These are phyloP conservation scores for Dendrostoma leiphaemia DNA, from an alignment of 2,329 filamentous ascomycete genomes.

Conservation along the genomic window DNA sequence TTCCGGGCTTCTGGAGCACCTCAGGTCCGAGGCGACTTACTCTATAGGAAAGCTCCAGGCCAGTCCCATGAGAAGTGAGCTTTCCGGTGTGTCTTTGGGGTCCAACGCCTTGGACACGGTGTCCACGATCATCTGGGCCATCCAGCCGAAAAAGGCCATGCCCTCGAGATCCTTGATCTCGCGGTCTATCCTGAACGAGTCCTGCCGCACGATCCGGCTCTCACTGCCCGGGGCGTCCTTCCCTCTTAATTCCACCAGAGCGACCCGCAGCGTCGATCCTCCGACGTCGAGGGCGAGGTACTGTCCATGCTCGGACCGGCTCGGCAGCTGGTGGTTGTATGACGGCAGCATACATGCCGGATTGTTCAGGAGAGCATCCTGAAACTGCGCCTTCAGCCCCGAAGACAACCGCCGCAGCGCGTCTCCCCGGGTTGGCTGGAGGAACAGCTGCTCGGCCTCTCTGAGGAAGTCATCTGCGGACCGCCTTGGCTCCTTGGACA, in stretches of 20 bases:
- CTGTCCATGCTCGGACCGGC: slow-evolving; percentile 56
- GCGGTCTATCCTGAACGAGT: slow-evolving; percentile 54
- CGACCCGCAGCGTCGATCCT: slow-evolving; percentile 65
- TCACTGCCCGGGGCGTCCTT: slow-evolving; percentile 36
- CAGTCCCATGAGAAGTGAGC: slow-evolving; percentile 56
- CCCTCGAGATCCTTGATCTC: slow-evolving; percentile 57
- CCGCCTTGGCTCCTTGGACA: slow-evolving; percentile 22
- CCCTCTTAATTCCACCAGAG: slow-evolving; percentile 58
- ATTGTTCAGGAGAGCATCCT: slow-evolving; percentile 49
- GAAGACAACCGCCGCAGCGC: slow-evolving; percentile 45
- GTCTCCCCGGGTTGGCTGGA: slow-evolving; percentile 45
- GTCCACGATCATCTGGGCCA: slow-evolving; percentile 58
- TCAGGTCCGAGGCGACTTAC: slow-evolving; percentile 40
- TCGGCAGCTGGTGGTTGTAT: slow-evolving; percentile 63
- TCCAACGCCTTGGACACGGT: slow-evolving; percentile 47
- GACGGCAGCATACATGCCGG: slow-evolving; percentile 63
- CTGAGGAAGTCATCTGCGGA: slow-evolving; percentile 52
- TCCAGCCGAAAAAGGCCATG: slow-evolving; percentile 65
- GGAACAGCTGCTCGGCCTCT: slow-evolving; percentile 52
- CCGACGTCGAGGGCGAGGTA: slow-evolving; percentile 68
- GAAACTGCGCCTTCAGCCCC: slow-evolving; percentile 54
- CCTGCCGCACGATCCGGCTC: slow-evolving; percentile 53
- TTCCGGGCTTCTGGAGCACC: too few species aligned
- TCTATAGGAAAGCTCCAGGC: slow-evolving; percentile 71
- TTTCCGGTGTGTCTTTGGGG: slow-evolving; percentile 33